These are phyloP conservation scores for Cercophora newfieldiana DNA, from an alignment of 495 filamentous ascomycete species.

Conservation along the genomic window DNA sequence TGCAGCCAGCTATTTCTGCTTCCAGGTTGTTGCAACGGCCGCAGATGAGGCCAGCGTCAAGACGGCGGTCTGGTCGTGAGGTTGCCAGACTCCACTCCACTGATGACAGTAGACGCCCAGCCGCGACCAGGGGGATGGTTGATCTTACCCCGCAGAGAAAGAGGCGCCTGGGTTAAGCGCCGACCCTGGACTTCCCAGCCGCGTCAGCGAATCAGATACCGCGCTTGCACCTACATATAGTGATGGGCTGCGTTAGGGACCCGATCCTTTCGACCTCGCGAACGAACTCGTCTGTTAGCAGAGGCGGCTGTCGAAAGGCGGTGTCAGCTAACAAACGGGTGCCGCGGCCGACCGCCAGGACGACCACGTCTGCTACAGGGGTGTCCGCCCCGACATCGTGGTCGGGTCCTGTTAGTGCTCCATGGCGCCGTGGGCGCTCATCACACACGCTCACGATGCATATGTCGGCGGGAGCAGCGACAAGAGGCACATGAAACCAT, in stretches of 20 bases:
- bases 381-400: neutral
- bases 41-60: neutral
- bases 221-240: neutral
- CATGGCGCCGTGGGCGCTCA: constrained; percentile 1
- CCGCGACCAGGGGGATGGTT: neutral
- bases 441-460: neutral
- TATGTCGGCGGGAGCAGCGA: neutral
- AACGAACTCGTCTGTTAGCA: neutral
- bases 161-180: neutral
- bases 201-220: neutral
- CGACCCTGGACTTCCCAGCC: neutral
- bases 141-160: neutral
- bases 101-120: neutral
- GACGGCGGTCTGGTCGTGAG: neutral
- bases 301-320: neutral
- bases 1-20: neutral
- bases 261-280: neutral
- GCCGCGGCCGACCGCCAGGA: neutral
- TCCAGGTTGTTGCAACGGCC: neutral
- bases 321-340: neutral
- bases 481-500: neutral
- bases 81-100: neutral
- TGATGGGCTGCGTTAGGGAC: neutral
- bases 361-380: neutral
- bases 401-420: neutral